These are phyloP conservation scores for Microdochium bolleyi DNA, from an alignment of 2,329 filamentous ascomycete species.

Conservation along the genomic window DNA sequence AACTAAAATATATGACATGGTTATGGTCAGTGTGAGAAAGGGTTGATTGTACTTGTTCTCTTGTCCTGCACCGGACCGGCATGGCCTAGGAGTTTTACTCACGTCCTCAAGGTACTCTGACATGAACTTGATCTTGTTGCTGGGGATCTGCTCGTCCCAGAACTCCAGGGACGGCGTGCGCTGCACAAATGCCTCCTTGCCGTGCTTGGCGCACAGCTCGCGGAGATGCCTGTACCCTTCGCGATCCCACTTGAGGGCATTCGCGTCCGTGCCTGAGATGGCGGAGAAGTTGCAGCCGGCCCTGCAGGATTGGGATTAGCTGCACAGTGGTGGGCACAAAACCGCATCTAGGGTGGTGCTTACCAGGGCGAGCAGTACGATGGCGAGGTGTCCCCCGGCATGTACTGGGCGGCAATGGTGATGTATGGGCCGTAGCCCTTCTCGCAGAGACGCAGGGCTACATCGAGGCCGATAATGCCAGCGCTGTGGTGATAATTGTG, in stretches of 20 bases:
- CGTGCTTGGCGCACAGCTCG: constrained; percentile 19
- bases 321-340: neutral
- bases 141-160: constrained; percentile 28
- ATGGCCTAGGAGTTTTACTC: constrained; percentile 1
- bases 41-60: neutral
- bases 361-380: constrained; percentile 35
- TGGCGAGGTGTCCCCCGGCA: constrained; percentile 28
- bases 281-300: constrained; percentile 36
- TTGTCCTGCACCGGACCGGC: neutral
- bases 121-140: constrained; percentile 30
- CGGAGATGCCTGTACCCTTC: constrained; percentile 28
- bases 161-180: constrained; percentile 29
- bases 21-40: neutral
- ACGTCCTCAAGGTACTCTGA: constrained; percentile 31
- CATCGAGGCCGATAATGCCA: constrained; percentile 30
- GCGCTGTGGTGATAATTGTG: constrained; percentile 15
- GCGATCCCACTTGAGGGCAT: constrained; percentile 32
- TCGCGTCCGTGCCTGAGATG: constrained; percentile 30
- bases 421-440: constrained; percentile 21
- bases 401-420: constrained; percentile 29
- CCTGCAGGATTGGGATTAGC: constrained; percentile 12
- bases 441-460: constrained; percentile 24
- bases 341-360: neutral
- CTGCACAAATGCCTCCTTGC: constrained; percentile 23
- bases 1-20: constrained; percentile 15